Evolutionary conservation across 441 rosid species (phyloP).

Genomic region (Gossypium schwendimanii): DNA sequence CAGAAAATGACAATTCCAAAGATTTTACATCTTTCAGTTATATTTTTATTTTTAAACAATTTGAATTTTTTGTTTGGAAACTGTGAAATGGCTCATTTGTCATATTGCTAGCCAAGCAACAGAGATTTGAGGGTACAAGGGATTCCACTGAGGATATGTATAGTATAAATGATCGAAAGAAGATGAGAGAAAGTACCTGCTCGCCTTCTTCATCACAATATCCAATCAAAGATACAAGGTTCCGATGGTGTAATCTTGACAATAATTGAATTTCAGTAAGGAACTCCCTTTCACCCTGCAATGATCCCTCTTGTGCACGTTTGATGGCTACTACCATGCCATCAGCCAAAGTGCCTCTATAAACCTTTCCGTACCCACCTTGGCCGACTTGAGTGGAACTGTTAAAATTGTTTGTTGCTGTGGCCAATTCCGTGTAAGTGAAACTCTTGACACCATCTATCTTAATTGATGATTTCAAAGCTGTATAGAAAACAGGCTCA

Average conservation of each 20-base stretch:
- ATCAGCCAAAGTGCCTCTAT: slow-evolving; percentile 59
- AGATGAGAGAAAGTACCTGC: slow-evolving; percentile 46
- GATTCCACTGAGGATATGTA: not conserved
- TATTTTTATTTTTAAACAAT: not conserved
- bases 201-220: slow-evolving; percentile 91
- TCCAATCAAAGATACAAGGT: slow-evolving; percentile 85
- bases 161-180: not conserved
- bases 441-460: slow-evolving; percentile 88
- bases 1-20: not conserved
- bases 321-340: slow-evolving; percentile 76
- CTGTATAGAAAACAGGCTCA: slow-evolving; percentile 29
- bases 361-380: slow-evolving; percentile 96
- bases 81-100: not conserved
- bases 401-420: slow-evolving; percentile 65
- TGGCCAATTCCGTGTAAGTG: slow-evolving; percentile 62
- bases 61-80: not conserved
- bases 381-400: slow-evolving; percentile 73
- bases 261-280: slow-evolving; percentile 76
- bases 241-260: slow-evolving; percentile 89
- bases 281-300: slow-evolving; percentile 93
- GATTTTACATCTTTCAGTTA: not conserved
- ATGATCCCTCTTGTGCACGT: slow-evolving; percentile 84
- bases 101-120: not conserved
- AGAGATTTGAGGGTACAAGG: not conserved
- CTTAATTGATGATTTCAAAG: slow-evolving; percentile 49